These are phyloP conservation scores for Pyrrhoderma noxium DNA, from an alignment of 1,284 basidiomycete genomes.

Conservation along the genomic window DNA sequence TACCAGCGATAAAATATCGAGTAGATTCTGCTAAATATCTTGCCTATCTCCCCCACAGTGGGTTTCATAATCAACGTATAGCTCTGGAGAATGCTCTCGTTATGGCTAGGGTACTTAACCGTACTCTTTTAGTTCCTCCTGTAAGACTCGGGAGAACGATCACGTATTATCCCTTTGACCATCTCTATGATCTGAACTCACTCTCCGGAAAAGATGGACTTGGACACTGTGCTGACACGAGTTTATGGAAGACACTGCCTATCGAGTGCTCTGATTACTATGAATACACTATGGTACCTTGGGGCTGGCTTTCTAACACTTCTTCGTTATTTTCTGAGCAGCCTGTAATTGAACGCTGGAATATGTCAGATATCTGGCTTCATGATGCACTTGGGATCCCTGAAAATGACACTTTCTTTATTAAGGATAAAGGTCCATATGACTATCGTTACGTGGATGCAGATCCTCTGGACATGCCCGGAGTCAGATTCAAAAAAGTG, in stretches of 20 bases:
- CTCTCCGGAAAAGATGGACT: constrained; percentile 48
- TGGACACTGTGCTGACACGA: constrained; percentile 39
- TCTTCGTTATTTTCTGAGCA: constrained; percentile 31
- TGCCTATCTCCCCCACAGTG: constrained; percentile 69
- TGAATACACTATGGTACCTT: constrained; percentile 55
- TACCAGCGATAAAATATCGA: no score
- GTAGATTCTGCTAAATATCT: constrained; percentile 38
- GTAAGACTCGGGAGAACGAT: constrained; percentile 58
- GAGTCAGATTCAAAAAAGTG: constrained; percentile 37
- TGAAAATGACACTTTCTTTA: constrained; percentile 34
- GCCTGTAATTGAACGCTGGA: constrained; percentile 38
- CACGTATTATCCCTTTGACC: constrained; percentile 53
- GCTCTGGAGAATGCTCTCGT: constrained; percentile 74
- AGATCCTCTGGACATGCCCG: constrained; percentile 25
- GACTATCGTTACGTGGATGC: constrained; percentile 62
- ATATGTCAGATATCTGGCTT: constrained; percentile 44
- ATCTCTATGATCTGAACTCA: constrained; percentile 41
- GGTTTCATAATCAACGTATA: constrained; percentile 80
- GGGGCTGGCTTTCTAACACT: constrained; percentile 62
- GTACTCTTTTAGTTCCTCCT: constrained; percentile 68
- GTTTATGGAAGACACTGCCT: constrained; percentile 28
- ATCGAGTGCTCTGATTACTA: constrained; percentile 53
- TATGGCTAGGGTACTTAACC: constrained; percentile 59
- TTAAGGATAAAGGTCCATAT: constrained; percentile 52
- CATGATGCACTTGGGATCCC: constrained; percentile 34